Conservation (phyloP, 2,329 filamentous ascomycete species). For the Talaromyces sp. region DNA sequence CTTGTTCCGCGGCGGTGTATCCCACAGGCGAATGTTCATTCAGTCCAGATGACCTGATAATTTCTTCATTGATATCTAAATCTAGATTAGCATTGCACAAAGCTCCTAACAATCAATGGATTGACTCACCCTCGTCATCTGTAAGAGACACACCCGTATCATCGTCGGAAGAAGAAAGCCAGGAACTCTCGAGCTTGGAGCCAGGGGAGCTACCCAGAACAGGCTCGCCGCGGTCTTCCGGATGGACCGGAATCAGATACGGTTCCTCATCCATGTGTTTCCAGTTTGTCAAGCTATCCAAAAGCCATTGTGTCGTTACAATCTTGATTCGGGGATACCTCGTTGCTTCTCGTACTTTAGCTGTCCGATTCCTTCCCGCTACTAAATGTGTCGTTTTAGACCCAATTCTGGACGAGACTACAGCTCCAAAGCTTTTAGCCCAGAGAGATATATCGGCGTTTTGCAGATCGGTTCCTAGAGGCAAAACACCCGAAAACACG, state of each 20-base stretch:
- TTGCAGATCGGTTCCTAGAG: slow-evolving; percentile 74
- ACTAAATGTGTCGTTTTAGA: slow-evolving; percentile 52
- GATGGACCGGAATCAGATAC: slow-evolving; percentile 75
- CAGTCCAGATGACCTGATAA: slow-evolving; percentile 52
- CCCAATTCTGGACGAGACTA: slow-evolving; percentile 48
- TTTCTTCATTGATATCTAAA: slow-evolving; percentile 45
- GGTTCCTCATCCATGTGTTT: slow-evolving; percentile 72
- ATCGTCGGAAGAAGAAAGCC: slow-evolving; percentile 48
- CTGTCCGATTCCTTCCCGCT: slow-evolving; percentile 67
- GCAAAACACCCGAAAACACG: slow-evolving; percentile 88
- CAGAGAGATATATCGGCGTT: slow-evolving; percentile 84
- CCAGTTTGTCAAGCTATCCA: slow-evolving; percentile 83
- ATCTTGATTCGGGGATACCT: slow-evolving; percentile 80
- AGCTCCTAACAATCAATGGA: neutral
- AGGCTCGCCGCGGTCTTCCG: slow-evolving; percentile 59
- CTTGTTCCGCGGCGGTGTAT: slow-evolving; percentile 64
- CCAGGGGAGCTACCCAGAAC: slow-evolving; percentile 35
- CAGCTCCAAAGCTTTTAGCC: slow-evolving; percentile 79
- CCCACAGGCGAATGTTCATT: slow-evolving; percentile 52
- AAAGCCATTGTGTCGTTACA: slow-evolving; percentile 86
- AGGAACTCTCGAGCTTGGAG: slow-evolving; percentile 45
- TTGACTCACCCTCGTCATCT: slow-evolving; percentile 41
- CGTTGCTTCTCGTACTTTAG: slow-evolving; percentile 85
- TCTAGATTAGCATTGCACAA: neutral
- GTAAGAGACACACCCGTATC: slow-evolving; percentile 50